Base-by-base conservation (phyloP, 1,284 basidiomycete species). In the Ganoderma multipileum region DNA sequence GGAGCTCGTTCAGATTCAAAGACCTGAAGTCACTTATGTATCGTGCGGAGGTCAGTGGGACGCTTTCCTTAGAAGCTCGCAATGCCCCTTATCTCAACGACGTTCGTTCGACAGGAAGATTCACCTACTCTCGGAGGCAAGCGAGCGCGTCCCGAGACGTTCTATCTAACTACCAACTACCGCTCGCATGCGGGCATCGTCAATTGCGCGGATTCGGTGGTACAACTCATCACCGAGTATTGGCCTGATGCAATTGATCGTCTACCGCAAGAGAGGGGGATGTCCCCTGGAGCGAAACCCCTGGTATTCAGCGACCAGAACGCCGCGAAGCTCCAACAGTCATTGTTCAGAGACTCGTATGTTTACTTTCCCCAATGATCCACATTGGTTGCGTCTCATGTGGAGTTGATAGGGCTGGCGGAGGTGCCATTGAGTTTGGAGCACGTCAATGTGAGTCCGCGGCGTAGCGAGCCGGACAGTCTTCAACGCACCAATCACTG, bases 1-100 rank as follows among this genome's bases (percentile, higher is more conserved):
- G 91, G 0, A 91, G 89, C 66, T 86, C 89, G 0, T 93, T 94
- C 73, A 80, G 89, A 23, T 94, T 94, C 76, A 81, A 90, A 69
- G 91, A 93, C 52, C 76, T 94, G 67, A 93, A 90, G 73, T 84
- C 91, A 0, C 89, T 91, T 72, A 73, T 92, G 38, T 86, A 86
- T 68, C 83, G 86, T 0, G 89, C 91, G 79, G 89, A 92, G 80
- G 91, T 88, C 66, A 36, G 77, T 61, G 26, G 26, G 16, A 2
- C 42, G 54, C 16, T 23, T 20, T 12, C 0, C 41, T 11, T 11
- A 12, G 11, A 12, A 23, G n/a, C 8, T n/a, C 12, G 11, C 47
- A 11, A 4, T 8, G 47, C n/a, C 3, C 8, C 9, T 12, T n/a
- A 11, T 50, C 47, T 23, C n/a, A 4, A 26, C 23, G 47, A 11